Evolutionary conservation across 2,329 filamentous ascomycete genomes (phyloP).

Genomic region (Neopestalotiopsis clavispora): DNA sequence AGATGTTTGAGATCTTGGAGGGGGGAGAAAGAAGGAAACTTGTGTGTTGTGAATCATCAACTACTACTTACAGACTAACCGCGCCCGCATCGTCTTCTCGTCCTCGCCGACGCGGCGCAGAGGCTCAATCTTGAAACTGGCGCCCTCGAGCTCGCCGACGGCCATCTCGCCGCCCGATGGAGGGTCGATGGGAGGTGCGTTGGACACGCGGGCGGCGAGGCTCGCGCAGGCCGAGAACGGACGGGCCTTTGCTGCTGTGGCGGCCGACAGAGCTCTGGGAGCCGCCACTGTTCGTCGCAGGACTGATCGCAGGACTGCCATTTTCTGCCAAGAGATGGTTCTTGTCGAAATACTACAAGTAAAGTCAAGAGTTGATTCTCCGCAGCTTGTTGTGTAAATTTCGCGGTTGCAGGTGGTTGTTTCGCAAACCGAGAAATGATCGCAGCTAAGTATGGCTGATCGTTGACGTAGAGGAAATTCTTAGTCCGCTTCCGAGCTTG

Average conservation of each 20-base stretch:
- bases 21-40: too few species aligned
- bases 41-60: too few species aligned
- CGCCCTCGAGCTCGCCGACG: conserved; percentile 87
- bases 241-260: conserved; percentile 18
- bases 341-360: neutral
- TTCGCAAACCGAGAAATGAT: neutral
- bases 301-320: conserved; percentile 18
- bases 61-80: conserved; percentile 68
- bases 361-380: neutral
- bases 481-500: conserved; percentile 17
- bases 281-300: conserved; percentile 13
- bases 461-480: conserved; percentile 27
- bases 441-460: conserved; percentile 3
- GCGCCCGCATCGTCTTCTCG: conserved; percentile 82
- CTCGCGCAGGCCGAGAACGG: conserved; percentile 23
- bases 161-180: conserved; percentile 61
- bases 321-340: neutral
- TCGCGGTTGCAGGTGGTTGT: neutral
- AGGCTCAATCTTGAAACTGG: conserved; percentile 88
- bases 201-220: conserved; percentile 27
- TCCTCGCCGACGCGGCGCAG: conserved; percentile 84
- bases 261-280: conserved; percentile 2
- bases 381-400: neutral
- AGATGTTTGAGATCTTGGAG: neutral
- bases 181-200: conserved; percentile 35